Conservation (phyloP, 192 early-diverging fungal genomes). For the Backusella liffmaniae region DNA sequence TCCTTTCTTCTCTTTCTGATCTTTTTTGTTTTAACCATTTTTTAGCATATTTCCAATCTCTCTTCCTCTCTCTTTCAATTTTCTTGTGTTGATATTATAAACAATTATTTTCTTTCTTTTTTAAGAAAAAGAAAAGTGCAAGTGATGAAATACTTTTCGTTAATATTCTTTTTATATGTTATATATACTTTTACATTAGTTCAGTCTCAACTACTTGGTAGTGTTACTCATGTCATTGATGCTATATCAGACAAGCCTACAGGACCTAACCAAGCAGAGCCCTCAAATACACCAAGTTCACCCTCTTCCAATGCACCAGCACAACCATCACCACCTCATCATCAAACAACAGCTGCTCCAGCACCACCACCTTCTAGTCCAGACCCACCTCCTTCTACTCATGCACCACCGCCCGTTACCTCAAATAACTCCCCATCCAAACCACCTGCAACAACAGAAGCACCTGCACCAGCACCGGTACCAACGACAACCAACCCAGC, state of each 20-base stretch:
- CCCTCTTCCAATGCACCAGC: slow-evolving; percentile 3
- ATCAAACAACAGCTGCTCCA: slow-evolving; percentile 8
- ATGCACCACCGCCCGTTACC: background rate
- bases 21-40: background rate
- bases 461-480: background rate
- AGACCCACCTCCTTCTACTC: background rate
- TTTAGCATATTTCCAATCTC: background rate
- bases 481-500: background rate
- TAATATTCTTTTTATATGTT: background rate
- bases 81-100: background rate
- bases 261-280: background rate
- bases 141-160: background rate
- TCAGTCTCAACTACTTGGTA: background rate
- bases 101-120: background rate
- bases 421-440: background rate
- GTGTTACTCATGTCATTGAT: background rate
- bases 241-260: background rate
- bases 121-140: background rate
- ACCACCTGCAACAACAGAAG: background rate
- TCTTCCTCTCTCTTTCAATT: background rate
- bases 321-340: background rate
- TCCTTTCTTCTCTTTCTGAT: background rate
- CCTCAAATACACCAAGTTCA: background rate
- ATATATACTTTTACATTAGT: slow-evolving; percentile 1
- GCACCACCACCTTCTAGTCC: background rate